These are phyloP conservation scores for Colletotrichum magnum DNA, from an alignment of 2,329 filamentous ascomycete genomes.

Conservation along the genomic window DNA sequence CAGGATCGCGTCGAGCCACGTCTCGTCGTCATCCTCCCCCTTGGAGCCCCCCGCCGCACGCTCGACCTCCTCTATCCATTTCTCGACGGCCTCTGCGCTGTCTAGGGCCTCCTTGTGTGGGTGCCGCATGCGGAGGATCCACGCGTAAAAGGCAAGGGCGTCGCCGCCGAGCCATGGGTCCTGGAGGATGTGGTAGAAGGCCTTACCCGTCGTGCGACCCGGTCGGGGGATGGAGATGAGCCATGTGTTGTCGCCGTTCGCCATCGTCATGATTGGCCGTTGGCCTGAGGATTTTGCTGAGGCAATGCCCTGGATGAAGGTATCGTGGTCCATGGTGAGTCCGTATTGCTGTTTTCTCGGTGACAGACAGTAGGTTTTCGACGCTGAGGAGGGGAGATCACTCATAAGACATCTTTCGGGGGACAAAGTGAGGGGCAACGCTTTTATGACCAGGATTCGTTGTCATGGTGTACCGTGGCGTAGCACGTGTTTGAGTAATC, in stretches of 20 bases:
- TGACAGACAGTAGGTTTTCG: too few species aligned
- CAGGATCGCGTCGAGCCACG: conserved; percentile 22
- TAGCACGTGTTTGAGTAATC: too few species aligned
- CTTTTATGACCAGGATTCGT: too few species aligned
- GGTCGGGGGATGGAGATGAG: conserved; percentile 51
- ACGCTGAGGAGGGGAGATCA: too few species aligned
- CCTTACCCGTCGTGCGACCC: conserved; percentile 39
- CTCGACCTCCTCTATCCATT: conserved; percentile 2
- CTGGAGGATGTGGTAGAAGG: conserved; percentile 50
- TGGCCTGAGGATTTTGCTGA: neutral
- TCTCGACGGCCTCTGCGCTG: conserved; percentile 7
- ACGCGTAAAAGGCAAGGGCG: neutral
- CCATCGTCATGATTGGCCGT: conserved; percentile 48
- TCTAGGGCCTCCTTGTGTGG: conserved; percentile 5
- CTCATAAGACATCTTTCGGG: too few species aligned
- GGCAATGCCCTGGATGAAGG: neutral
- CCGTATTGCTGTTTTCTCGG: neutral
- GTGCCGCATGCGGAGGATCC: neutral
- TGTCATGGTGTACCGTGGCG: too few species aligned
- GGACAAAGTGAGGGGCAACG: too few species aligned
- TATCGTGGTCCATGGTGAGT: neutral
- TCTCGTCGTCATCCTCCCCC: neutral
- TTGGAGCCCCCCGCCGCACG: neutral
- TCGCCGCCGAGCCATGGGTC: conserved; percentile 52
- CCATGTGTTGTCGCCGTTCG: conserved; percentile 54